A percentile compares a stretch with the other conserved stretches of the same genome.
phyloP scores from a whole-genome alignment of 148 eudicot genomes.

The Suaeda aralocaspica region DNA sequence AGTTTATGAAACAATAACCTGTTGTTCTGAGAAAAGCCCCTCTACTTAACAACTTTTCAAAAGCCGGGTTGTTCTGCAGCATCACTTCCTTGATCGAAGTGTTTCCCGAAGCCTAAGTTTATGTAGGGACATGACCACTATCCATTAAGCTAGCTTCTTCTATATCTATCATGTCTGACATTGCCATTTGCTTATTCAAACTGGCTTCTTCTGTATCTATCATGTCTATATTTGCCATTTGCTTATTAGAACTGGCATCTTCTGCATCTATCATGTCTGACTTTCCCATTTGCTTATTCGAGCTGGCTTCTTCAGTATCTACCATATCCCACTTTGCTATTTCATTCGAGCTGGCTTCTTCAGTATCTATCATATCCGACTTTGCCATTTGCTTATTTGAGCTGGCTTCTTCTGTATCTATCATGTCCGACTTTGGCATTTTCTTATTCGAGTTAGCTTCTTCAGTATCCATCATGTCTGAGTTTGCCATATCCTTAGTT shows the following conservation, averaged over 20 bases:
- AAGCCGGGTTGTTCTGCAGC: constrained; percentile 33
- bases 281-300: constrained; percentile 40
- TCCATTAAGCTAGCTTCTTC: constrained; percentile 19
- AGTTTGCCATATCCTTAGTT: constrained; percentile 43
- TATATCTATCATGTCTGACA: constrained; percentile 15
- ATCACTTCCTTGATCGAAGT: constrained; percentile 23
- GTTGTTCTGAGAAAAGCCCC: constrained; percentile 42
- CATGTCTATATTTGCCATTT: constrained; percentile 29
- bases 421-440: constrained; percentile 29
- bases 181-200: constrained; percentile 42
- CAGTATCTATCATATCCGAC: constrained; percentile 12
- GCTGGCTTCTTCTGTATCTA: constrained; percentile 18
- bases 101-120: constrained; percentile 7
- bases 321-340: constrained; percentile 25
- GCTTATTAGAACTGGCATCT: constrained; percentile 20
- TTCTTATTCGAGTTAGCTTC: too few species aligned
- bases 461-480: constrained; percentile 15
- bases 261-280: constrained; percentile 13
- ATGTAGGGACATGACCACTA: constrained; percentile 16
- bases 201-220: constrained; percentile 18
- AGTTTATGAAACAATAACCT: background rate
- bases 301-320: constrained; percentile 18
- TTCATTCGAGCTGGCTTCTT: constrained; percentile 27
- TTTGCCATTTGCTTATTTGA: constrained; percentile 36
- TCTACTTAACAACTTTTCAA: constrained; percentile 35